Conservation (phyloP, 129 eudicot species). For the Deinandra increscens region DNA sequence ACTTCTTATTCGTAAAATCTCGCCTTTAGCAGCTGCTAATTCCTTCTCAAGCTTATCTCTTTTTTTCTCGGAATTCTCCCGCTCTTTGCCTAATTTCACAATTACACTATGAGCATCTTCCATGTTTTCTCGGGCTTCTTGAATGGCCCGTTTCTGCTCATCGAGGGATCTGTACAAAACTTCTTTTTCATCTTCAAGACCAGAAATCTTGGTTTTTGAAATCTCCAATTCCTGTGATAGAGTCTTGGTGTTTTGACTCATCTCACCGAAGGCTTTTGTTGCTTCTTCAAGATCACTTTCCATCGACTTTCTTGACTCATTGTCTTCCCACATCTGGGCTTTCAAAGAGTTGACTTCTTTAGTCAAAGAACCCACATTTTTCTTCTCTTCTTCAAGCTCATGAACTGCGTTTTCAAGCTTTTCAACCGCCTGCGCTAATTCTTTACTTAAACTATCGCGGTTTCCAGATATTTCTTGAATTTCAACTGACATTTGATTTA, state of each 20-base stretch:
- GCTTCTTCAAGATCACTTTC: constrained; percentile 71
- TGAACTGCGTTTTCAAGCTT: constrained; percentile 48
- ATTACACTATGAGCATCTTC: constrained; percentile 76
- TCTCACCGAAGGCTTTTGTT: constrained; percentile 62
- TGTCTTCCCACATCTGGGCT: constrained; percentile 41
- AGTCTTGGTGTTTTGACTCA: constrained; percentile 46
- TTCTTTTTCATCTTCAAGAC: constrained; percentile 61
- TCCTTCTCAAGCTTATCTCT: constrained; percentile 65
- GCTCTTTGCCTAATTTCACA: constrained; percentile 64
- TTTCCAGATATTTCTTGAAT: constrained; percentile 34
- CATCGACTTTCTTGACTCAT: constrained; percentile 52
- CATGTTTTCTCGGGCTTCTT: constrained; percentile 67
- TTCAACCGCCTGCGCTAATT: constrained; percentile 48
- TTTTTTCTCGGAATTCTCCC: constrained; percentile 55
- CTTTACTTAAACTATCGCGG: constrained; percentile 52
- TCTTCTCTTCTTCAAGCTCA: constrained; percentile 58
- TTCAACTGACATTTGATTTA: constrained; percentile 43
- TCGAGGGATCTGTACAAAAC: constrained; percentile 39
- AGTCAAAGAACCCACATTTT: constrained; percentile 40
- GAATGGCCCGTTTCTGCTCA: constrained; percentile 52
- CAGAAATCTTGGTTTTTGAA: constrained; percentile 41
- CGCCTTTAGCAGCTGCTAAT: constrained; percentile 82
- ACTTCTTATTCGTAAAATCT: constrained; percentile 54
- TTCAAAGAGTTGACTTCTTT: constrained; percentile 50
- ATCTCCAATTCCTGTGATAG: constrained; percentile 65